These are phyloP conservation scores for Penicillium sp. DNA, from an alignment of 2,329 filamentous ascomycete genomes.

Conservation along the genomic window DNA sequence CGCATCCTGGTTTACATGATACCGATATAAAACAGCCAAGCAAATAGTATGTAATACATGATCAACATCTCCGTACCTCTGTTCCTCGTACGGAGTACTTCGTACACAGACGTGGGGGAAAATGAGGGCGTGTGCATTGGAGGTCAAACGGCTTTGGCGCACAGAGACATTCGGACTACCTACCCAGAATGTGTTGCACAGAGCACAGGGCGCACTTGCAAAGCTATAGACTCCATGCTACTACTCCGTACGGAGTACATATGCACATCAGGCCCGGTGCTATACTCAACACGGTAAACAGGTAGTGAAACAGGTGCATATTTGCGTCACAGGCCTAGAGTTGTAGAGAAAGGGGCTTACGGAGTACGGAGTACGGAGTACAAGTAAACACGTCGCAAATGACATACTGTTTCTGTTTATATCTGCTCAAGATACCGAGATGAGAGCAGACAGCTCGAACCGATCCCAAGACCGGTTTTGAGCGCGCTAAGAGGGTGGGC, in stretches of 20 bases:
- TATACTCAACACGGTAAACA: background rate
- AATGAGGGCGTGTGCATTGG: slow-evolving; percentile 6
- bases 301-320: background rate
- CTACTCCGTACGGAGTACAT: background rate
- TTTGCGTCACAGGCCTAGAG: background rate
- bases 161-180: slow-evolving; percentile 1
- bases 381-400: background rate
- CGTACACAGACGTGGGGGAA: background rate
- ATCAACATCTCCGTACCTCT: background rate
- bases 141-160: background rate
- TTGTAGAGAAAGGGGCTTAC: background rate
- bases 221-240: background rate
- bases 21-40: slow-evolving; percentile 4
- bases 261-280: background rate
- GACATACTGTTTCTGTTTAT: background rate
- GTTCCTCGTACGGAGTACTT: background rate
- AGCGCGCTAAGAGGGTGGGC: background rate
- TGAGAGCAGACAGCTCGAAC: background rate
- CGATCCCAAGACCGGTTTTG: background rate
- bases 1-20: background rate
- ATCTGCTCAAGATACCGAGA: background rate
- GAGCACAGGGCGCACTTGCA: background rate
- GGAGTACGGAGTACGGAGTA: too few species aligned
- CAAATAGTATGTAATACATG: background rate
- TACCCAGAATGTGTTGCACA: background rate